phyloP scores from a whole-genome alignment of 257 asterid species.

The Nicotiana paniculata region DNA sequence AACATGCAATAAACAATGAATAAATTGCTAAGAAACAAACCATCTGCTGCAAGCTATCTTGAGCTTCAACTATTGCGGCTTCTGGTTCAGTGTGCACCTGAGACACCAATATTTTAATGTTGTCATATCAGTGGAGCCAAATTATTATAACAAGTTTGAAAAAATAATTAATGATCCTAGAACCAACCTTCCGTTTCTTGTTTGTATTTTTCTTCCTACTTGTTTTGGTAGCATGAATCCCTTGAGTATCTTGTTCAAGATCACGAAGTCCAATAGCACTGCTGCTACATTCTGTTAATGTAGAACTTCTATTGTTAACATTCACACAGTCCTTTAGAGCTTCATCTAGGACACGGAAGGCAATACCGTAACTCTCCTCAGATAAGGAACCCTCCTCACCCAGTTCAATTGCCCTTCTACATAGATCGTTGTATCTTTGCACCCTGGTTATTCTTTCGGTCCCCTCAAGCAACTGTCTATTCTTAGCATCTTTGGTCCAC shows the following conservation, averaged over 20 bases:
- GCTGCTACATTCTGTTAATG: conserved; percentile 36
- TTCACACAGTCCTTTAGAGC: conserved; percentile 75
- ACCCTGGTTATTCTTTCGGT: conserved; percentile 65
- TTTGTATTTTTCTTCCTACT: conserved; percentile 54
- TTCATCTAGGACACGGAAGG: conserved; percentile 74
- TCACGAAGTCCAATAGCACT: conserved; percentile 46
- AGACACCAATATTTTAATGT: background rate
- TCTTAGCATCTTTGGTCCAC: conserved; percentile 95
- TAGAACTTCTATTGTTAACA: conserved; percentile 58
- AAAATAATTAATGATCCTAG: conserved; percentile 8
- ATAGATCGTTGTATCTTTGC: conserved; percentile 81
- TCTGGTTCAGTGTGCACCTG: conserved; percentile 69
- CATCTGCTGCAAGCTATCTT: conserved; percentile 59
- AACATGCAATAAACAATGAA: conserved; percentile 1
- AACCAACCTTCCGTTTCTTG: conserved; percentile 82
- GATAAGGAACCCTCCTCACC: conserved; percentile 85
- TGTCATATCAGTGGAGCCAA: background rate
- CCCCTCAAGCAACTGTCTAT: conserved; percentile 44
- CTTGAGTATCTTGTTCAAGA: conserved; percentile 58
- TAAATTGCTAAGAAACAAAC: conserved; percentile 31
- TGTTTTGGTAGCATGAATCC: conserved; percentile 37
- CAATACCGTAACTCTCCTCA: conserved; percentile 67
- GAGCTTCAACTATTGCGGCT: conserved; percentile 47
- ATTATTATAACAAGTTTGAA: conserved; percentile 4
- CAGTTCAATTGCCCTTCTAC: conserved; percentile 80